phyloP scores from a whole-genome alignment of 139 green algal genomes.

The Chloropicon primus region DNA sequence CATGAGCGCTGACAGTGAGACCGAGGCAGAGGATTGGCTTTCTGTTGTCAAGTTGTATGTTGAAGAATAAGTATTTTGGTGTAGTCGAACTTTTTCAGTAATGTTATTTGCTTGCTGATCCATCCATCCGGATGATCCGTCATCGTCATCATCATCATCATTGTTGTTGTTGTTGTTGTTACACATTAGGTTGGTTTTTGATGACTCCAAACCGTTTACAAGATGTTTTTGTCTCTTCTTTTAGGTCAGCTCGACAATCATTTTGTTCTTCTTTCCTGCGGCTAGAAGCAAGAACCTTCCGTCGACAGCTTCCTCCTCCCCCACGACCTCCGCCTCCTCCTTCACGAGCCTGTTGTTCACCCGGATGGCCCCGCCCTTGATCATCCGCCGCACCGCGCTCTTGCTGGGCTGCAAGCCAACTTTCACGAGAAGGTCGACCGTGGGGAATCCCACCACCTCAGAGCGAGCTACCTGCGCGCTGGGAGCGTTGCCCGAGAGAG shows the following conservation, averaged over 20 bases:
- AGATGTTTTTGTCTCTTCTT: too few relatives aligned
- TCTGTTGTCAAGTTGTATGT: neutral
- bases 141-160: too few relatives aligned
- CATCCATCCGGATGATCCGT: too few relatives aligned
- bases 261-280: constrained; percentile 98
- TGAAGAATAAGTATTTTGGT: neutral
- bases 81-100: too few relatives aligned
- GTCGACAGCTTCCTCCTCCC: constrained; percentile 64
- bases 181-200: too few relatives aligned
- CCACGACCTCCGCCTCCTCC: constrained; percentile 21
- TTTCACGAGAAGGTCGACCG: constrained; percentile 72
- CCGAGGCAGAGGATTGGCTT: neutral
- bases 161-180: too few relatives aligned
- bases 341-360: constrained; percentile 76
- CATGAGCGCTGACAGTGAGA: neutral
- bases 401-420: constrained; percentile 74
- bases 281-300: constrained; percentile 76
- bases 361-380: constrained; percentile 19
- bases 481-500: constrained; percentile 61
- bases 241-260: constrained; percentile 46
- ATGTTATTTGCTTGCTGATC: too few relatives aligned
- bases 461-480: constrained; percentile 28
- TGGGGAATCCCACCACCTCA: constrained; percentile 35
- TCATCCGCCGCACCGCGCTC: constrained; percentile 48
- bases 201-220: too few relatives aligned